Evolutionary conservation across 768 basidiomycete genomes (phyloP).

Genomic region (Tubosaeta sp.): DNA sequence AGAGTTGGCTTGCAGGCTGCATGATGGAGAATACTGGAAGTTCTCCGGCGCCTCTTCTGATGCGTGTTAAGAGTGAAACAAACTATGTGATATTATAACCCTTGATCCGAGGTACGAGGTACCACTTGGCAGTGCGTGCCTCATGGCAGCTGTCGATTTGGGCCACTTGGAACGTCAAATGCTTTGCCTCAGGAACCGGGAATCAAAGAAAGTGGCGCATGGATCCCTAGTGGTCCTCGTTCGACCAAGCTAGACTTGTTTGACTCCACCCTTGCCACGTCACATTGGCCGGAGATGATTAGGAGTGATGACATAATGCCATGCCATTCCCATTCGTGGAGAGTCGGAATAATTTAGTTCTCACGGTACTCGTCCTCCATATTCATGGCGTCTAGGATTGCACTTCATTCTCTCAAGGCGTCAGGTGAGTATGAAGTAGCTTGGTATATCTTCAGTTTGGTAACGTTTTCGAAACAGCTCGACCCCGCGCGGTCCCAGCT

Average conservation of each 20-base stretch:
- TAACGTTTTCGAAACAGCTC: slow-evolving; percentile 35
- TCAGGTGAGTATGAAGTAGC: slow-evolving; percentile 40
- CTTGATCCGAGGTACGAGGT: not conserved
- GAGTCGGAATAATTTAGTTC: slow-evolving; percentile 31
- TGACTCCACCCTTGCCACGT: too few species aligned
- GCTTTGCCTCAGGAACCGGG: not conserved
- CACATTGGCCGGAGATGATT: not conserved
- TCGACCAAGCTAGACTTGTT: too few species aligned
- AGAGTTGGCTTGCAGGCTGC: slow-evolving; percentile 6
- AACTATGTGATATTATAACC: not conserved
- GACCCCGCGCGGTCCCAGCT: slow-evolving; percentile 50
- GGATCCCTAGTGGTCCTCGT: too few species aligned
- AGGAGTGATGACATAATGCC: slow-evolving; percentile 19
- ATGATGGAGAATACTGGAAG: not conserved
- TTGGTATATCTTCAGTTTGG: not conserved
- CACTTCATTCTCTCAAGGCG: slow-evolving; percentile 57
- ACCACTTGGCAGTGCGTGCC: not conserved
- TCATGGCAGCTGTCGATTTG: not conserved
- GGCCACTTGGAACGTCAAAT: too few species aligned
- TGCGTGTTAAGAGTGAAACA: not conserved
- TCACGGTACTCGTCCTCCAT: slow-evolving; percentile 18
- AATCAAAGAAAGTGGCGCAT: not conserved
- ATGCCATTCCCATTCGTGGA: too few species aligned
- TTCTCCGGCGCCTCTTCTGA: not conserved
- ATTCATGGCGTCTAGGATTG: slow-evolving; percentile 69